Evolutionary conservation across 352 stramenopile species (phyloP), one percentile per base, ranked within the genome.

Genomic region (Phytophthora hybrid): DNA sequence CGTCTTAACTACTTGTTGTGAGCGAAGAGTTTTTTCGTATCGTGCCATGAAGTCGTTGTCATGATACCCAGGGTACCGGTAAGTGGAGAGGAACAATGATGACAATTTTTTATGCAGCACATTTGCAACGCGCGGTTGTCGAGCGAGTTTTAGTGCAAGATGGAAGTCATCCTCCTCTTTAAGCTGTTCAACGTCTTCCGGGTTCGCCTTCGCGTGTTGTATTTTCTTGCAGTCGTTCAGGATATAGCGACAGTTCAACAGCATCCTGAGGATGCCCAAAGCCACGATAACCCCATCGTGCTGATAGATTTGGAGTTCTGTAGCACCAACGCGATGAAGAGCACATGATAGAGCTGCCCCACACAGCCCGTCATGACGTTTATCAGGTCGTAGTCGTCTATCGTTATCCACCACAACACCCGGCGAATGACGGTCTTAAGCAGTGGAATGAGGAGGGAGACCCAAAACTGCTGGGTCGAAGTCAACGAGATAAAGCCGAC

Each of bases 291-390:
- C 44, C 53, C 39, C 21, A 86, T 58, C 5, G 71, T 79, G 8
- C 61, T 49, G 0, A 69, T 18, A 5, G 79, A 82, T 39, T 81
- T 80, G 46, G 77, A 61, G 21, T 71, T 81, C 63, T 86, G 76
- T 0, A 86, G 46, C 19, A 63, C 78, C 51, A 61, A 70, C 1
- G 59, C 70, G 1, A 63, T 74, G 63, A 86, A 86, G 6, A 84
- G 63, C 1, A 77, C 61, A 63, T 86, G 79, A 51, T 84, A 80
- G 5, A 82, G 47, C 29, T 84, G 77, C 3, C 63, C 52, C 11
- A 74, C 72, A 1, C 67, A 72, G 34, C 29, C 51, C 9, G 37
- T 69, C 39, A 62, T 66, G 37, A 76, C 73, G 3, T 34, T 55
- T 0, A 68, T 72, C 0, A 80, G 31, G 55, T 87, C 77, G 23